Conservation (phyloP, 768 basidiomycete species). For the Pleurotus sapidus region DNA sequence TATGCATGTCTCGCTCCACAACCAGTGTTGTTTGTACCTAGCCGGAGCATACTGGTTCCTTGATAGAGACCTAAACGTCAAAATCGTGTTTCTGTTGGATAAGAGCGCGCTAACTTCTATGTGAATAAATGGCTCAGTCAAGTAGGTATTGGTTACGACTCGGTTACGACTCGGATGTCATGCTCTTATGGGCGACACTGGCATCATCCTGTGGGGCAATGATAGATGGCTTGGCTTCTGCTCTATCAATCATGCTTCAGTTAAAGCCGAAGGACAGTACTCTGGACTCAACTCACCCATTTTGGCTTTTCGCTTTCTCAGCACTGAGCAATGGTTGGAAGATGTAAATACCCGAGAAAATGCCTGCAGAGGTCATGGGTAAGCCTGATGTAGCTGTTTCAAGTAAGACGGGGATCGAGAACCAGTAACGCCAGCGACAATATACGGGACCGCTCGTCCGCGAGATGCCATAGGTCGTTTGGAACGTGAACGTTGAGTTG, state of each 20-base stretch:
- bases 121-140: not conserved
- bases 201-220: not conserved
- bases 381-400: not conserved
- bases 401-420: slow-evolving; percentile 1
- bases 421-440: slow-evolving; percentile 62
- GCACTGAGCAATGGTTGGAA: slow-evolving; percentile 50
- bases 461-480: slow-evolving; percentile 20
- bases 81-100: not conserved
- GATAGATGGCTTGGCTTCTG: slow-evolving; percentile 5
- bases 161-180: not conserved
- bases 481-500: slow-evolving; percentile 1
- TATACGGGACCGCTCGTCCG: slow-evolving; percentile 44
- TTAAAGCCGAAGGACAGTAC: slow-evolving; percentile 5
- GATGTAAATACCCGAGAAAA: slow-evolving; percentile 63
- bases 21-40: not conserved
- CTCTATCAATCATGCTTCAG: slow-evolving; percentile 9
- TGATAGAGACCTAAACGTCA: slow-evolving; percentile 4
- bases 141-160: too few relatives aligned
- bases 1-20: too few relatives aligned
- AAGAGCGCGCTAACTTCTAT: not conserved
- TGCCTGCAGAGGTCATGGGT: slow-evolving; percentile 33
- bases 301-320: slow-evolving; percentile 12
- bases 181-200: not conserved
- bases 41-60: not conserved
- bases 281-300: slow-evolving; percentile 15